Percentiles rank a stretch among this genome's conserved stretches.
Evolutionary conservation across 495 filamentous ascomycete species (phyloP).

Genomic region (Delitschia confertaspora): DNA sequence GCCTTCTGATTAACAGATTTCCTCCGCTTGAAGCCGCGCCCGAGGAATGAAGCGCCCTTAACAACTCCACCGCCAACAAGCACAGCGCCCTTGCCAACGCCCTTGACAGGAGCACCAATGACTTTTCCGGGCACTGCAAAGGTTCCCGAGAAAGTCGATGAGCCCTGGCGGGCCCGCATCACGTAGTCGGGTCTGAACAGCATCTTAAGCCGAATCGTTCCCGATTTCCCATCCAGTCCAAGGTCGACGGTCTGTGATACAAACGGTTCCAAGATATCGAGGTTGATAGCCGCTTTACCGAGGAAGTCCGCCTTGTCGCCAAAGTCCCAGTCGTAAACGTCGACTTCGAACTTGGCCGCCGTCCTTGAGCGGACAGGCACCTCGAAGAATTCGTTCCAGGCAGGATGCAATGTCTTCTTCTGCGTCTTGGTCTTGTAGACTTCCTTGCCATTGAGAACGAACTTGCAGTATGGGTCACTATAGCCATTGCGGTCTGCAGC

Average conservation of each 20-base stretch:
- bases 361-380: conserved; percentile 70
- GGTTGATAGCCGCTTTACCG: conserved; percentile 66
- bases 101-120: conserved; percentile 87
- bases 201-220: conserved; percentile 68
- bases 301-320: conserved; percentile 84
- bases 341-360: conserved; percentile 73
- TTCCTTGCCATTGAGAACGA: conserved; percentile 74
- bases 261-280: conserved; percentile 79
- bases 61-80: conserved; percentile 58
- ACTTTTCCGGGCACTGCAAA: conserved; percentile 88
- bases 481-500: conserved; percentile 90
- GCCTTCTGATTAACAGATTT: conserved; percentile 48
- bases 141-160: conserved; percentile 86
- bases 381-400: conserved; percentile 96
- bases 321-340: conserved; percentile 92
- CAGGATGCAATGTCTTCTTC: conserved; percentile 91
- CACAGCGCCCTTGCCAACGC: conserved; percentile 62
- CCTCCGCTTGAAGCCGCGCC: conserved; percentile 62
- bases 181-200: conserved; percentile 95
- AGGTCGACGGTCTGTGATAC: conserved; percentile 59
- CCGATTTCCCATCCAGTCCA: conserved; percentile 82
- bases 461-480: conserved; percentile 95
- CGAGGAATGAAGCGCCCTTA: conserved; percentile 82
- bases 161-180: conserved; percentile 76
- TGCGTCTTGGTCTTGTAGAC: conserved; percentile 87